Evolutionary conservation across 768 basidiomycete genomes (phyloP).

Genomic region (Tylopilus rubrobrunneus): DNA sequence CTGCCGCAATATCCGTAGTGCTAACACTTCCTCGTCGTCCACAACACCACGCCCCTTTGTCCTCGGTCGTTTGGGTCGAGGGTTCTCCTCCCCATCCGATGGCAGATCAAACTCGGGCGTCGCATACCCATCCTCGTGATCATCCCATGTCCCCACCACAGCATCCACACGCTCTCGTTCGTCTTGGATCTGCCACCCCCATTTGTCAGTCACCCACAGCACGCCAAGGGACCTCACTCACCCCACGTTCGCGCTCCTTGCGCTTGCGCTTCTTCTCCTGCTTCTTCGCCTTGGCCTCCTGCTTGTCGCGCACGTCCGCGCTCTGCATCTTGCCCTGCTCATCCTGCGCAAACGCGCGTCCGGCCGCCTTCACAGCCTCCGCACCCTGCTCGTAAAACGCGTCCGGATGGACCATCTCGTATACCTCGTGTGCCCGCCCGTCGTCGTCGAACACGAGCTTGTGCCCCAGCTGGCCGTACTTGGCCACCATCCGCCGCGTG

Average conservation of each 20-base stretch:
- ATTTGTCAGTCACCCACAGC: too few relatives aligned
- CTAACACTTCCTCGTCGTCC: too few relatives aligned
- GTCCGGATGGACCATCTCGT: slow-evolving; percentile 78
- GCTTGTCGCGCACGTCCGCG: slow-evolving; percentile 73
- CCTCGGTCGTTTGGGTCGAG: too few relatives aligned
- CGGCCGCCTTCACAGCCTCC: slow-evolving; percentile 62
- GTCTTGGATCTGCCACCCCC: slow-evolving; percentile 21
- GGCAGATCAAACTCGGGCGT: slow-evolving; percentile 66
- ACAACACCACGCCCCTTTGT: too few relatives aligned
- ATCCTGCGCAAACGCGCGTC: slow-evolving; percentile 63
- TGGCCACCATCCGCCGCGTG: slow-evolving; percentile 69
- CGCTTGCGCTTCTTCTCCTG: slow-evolving; percentile 89
- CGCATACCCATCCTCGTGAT: slow-evolving; percentile 66
- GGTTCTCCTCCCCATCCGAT: slow-evolving; percentile 20
- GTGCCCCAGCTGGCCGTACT: slow-evolving; percentile 52
- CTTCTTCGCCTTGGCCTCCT: slow-evolving; percentile 83
- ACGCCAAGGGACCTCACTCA: slow-evolving; percentile 7
- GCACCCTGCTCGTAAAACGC: slow-evolving; percentile 66
- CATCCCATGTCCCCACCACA: slow-evolving; percentile 33
- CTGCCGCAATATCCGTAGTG: too few relatives aligned
- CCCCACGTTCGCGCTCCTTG: slow-evolving; percentile 66
- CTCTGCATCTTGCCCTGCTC: slow-evolving; percentile 70
- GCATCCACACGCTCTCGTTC: slow-evolving; percentile 25
- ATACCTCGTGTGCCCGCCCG: slow-evolving; percentile 74
- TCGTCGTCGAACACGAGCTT: slow-evolving; percentile 92